A percentile compares a stretch with the other conserved stretches of the same genome.
Evolutionary conservation across 805 yeast genomes (phyloP).

Genomic region (Ogataea neopini): DNA sequence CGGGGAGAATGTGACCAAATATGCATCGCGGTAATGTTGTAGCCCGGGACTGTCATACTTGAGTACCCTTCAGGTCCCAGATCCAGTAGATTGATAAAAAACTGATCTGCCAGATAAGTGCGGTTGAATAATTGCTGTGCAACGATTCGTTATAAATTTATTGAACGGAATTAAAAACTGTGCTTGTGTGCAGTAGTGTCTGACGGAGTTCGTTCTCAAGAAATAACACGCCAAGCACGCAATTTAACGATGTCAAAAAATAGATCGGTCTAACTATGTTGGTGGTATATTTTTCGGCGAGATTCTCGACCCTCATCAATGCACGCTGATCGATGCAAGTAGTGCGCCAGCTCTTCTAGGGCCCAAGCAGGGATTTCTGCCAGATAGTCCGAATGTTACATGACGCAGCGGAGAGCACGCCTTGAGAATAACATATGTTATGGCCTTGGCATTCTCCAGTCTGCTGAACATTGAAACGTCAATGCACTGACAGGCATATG

Average conservation of each 20-base stretch:
- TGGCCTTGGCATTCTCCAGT: neutral
- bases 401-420: neutral
- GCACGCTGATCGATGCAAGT: neutral
- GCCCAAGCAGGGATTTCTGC: neutral
- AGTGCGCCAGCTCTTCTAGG: neutral
- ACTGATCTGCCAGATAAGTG: too few species aligned
- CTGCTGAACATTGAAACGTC: constrained; percentile 3
- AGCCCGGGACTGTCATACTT: neutral
- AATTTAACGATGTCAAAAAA: too few species aligned
- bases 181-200: too few species aligned
- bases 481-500: neutral
- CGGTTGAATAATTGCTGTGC: too few species aligned
- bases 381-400: neutral
- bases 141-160: too few species aligned
- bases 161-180: too few species aligned
- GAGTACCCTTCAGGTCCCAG: neutral
- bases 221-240: too few species aligned
- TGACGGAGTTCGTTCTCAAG: too few species aligned
- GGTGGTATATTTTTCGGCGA: neutral
- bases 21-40: neutral
- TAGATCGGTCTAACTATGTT: too few species aligned
- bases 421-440: neutral
- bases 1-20: neutral
- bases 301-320: neutral
- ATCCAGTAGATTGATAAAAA: too few species aligned